These are phyloP conservation scores for Saccharomycopsis sp. DNA, from an alignment of 805 yeast species.

Conservation along the genomic window DNA sequence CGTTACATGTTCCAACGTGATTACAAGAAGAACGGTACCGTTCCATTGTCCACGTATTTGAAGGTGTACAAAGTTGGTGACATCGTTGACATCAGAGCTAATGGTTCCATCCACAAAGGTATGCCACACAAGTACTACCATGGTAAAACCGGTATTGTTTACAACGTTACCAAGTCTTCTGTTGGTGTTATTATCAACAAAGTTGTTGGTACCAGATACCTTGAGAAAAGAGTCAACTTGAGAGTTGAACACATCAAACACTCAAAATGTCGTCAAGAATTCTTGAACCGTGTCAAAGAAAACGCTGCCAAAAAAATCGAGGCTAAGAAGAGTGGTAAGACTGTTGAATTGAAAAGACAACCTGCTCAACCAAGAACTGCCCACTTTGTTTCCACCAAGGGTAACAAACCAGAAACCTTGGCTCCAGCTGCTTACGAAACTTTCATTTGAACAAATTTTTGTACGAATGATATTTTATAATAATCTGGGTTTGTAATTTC, in stretches of 20 bases:
- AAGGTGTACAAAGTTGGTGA: slow-evolving; percentile 98
- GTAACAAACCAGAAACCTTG: slow-evolving; percentile 88
- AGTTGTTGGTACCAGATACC: slow-evolving; percentile 97
- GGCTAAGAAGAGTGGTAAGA: slow-evolving; percentile 91
- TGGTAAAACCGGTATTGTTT: slow-evolving; percentile 99
- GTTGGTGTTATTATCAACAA: slow-evolving; percentile 98
- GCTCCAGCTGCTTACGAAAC: slow-evolving; percentile 99
- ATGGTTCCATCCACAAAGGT: slow-evolving; percentile 99
- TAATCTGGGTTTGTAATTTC: neutral
- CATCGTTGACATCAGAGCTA: slow-evolving; percentile 98
- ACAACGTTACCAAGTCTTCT: slow-evolving; percentile 97
- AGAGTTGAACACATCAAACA: slow-evolving; percentile 99
- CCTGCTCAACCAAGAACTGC: slow-evolving; percentile 97
- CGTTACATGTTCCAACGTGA: slow-evolving; percentile 99
- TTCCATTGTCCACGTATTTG: slow-evolving; percentile 93
- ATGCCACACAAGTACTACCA: slow-evolving; percentile 99
- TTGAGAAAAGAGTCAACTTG: slow-evolving; percentile 97
- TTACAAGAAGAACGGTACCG: slow-evolving; percentile 91
- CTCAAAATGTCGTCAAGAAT: slow-evolving; percentile 99
- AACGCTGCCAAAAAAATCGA: slow-evolving; percentile 90
- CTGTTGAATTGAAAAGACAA: slow-evolving; percentile 92
- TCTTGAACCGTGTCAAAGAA: slow-evolving; percentile 95
- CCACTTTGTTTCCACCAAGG: slow-evolving; percentile 72
- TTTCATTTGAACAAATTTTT: slow-evolving; percentile 61
- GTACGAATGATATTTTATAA: neutral